phyloP scores from a whole-genome alignment of 306 rosid genomes.

The Quillaja saponaria region DNA sequence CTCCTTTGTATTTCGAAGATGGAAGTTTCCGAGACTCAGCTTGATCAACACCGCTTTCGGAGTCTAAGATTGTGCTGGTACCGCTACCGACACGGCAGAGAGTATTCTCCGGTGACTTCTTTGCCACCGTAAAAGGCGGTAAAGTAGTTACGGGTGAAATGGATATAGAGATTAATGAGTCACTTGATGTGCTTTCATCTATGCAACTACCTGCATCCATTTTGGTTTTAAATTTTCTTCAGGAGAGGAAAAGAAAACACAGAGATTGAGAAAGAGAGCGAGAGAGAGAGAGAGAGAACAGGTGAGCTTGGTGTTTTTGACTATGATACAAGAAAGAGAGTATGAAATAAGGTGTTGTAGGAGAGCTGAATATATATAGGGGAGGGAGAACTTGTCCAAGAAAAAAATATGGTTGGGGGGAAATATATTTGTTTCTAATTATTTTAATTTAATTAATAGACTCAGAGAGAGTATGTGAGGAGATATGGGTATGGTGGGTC shows the following conservation, averaged over 20 bases:
- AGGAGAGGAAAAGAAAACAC: constrained; percentile 1
- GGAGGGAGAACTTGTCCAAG: background rate
- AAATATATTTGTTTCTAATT: too few species aligned
- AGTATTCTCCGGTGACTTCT: constrained; percentile 38
- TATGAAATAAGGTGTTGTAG: constrained; percentile 37
- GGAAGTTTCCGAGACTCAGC: constrained; percentile 88
- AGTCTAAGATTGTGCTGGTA: constrained; percentile 56
- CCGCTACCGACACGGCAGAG: constrained; percentile 81
- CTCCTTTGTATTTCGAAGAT: constrained; percentile 86
- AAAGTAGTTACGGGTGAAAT: constrained; percentile 28
- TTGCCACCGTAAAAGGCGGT: background rate
- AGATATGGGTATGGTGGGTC: constrained; percentile 70
- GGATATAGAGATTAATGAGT: constrained; percentile 43
- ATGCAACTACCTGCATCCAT: constrained; percentile 72
- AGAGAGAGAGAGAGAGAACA: background rate
- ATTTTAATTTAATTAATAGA: too few species aligned
- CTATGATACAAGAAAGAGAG: constrained; percentile 13
- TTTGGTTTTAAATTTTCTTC: background rate
- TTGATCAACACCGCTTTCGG: constrained; percentile 27
- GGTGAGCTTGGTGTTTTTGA: constrained; percentile 24
- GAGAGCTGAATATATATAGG: constrained; percentile 67
- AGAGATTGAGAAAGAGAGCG: background rate
- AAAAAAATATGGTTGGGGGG: too few species aligned
- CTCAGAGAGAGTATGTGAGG: constrained; percentile 8
- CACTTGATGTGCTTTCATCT: constrained; percentile 73